Conservation (phyloP, 139 green algal species). For the Penium margaritaceum region DNA sequence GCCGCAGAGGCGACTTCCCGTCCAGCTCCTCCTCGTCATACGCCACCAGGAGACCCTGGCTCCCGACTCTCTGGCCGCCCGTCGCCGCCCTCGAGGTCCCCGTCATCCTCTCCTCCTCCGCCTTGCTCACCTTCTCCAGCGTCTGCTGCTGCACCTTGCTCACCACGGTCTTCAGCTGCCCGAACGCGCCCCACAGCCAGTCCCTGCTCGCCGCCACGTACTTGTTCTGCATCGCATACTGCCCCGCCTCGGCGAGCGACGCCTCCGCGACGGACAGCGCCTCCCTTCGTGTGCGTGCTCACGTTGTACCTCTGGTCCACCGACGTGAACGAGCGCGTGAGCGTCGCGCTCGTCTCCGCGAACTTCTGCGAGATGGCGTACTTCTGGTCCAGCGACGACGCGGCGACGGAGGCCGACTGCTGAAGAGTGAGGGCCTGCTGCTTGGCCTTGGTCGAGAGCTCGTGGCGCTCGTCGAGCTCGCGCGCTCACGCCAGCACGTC, state of each 20-base stretch:
- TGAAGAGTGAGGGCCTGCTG: not conserved
- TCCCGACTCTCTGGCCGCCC: no score
- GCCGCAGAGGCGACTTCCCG: no score
- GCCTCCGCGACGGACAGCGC: not conserved
- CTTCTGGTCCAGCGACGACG: slow-evolving; percentile 1
- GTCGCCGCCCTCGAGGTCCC: no score
- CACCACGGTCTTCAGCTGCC: not conserved
- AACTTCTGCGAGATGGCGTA: slow-evolving; percentile 10
- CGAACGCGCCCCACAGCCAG: not conserved
- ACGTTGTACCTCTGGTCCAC: slow-evolving; percentile 12
- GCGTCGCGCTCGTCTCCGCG: not conserved
- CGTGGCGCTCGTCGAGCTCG: slow-evolving; percentile 2
- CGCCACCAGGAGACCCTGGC: no score
- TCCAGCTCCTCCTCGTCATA: no score
- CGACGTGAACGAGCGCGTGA: not conserved
- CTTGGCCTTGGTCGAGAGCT: not conserved
- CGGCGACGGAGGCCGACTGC: not conserved
- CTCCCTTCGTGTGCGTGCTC: not conserved
- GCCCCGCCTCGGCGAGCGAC: not conserved
- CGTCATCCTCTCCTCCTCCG: slow-evolving; percentile 10
- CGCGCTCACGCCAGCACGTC: not conserved
- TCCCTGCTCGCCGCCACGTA: not conserved
- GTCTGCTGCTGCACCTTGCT: slow-evolving; percentile 4
- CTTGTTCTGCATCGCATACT: slow-evolving; percentile 7
- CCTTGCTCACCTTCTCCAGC: not conserved